Evolutionary conservation across 768 basidiomycete genomes (phyloP), one percentile per base, ranked within the genome.

Genomic region (Mycena indigotica): DNA sequence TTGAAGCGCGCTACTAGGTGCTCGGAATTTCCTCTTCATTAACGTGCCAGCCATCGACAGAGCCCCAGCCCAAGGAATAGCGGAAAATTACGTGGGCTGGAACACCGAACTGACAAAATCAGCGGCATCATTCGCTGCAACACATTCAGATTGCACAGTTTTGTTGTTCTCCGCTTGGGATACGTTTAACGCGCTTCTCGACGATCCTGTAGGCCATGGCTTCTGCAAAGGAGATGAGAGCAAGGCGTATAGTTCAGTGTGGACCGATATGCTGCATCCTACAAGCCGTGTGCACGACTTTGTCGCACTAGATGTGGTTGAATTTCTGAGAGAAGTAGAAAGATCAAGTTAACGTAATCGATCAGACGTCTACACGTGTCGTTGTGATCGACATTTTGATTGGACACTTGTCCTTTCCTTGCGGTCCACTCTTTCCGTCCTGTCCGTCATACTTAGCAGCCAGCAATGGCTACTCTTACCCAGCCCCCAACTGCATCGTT

Each of bases 1-100:
- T 28, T 23, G n/a, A 15, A 13, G n/a, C n/a, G n/a, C n/a, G n/a
- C n/a, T 30, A 44, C 57, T 64, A 1, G 78, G 75, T 6, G 67
- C 67, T 28, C 57, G 66, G 15, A 67, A 79, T 56, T 80, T 79
- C 57, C 56, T 79, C 2, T 74, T 79, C 57, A 66, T 80, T 12
- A 76, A 80, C 40, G 62, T 78, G 1, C 77, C 79, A 2, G 74
- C 78, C 3, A 73, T 78, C 25, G 51, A 76, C 28, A 66, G 72
- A 21, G 64, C 73, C 1, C 77, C 77, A 2, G 72, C 59, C 51
- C 29, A 17, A 6, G 41, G 41, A 8, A 6, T 16, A 52, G 3
- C 12, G 28, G 39, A 25, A 6, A n/a, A n/a, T 30, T 67, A 62
- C 50, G 17, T 53, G 17, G 38, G 57, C 2, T 81, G 80, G 80